phyloP scores from a whole-genome alignment of 352 stramenopile genomes.

The Pythium chondricola region DNA sequence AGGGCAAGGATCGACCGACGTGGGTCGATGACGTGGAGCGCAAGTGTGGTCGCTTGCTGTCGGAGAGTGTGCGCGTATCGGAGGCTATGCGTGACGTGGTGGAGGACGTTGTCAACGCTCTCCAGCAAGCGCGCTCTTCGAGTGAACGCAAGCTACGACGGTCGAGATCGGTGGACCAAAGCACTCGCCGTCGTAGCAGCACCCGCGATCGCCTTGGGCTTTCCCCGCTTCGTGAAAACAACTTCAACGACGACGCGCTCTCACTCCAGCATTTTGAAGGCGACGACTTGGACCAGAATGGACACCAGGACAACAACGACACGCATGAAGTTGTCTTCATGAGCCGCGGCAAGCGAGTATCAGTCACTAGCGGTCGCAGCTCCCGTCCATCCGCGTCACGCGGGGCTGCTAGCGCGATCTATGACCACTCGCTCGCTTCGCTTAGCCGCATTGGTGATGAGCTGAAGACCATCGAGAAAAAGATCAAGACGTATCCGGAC shows the following conservation, averaged over 20 bases:
- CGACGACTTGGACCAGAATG: slow-evolving; percentile 2
- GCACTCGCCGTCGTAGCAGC: slow-evolving; percentile 15
- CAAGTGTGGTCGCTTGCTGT: slow-evolving; percentile 43
- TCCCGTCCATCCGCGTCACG: slow-evolving; percentile 21
- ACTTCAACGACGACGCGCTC: slow-evolving; percentile 13
- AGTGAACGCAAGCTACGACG: slow-evolving; percentile 28
- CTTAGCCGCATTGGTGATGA: slow-evolving; percentile 54
- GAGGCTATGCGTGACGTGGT: slow-evolving; percentile 47
- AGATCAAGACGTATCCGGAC: slow-evolving; percentile 41
- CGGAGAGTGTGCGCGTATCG: slow-evolving; percentile 47
- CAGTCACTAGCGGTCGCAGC: slow-evolving; percentile 14
- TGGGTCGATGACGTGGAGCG: slow-evolving; percentile 59
- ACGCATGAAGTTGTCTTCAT: slow-evolving; percentile 23
- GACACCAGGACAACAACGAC: slow-evolving; percentile 1
- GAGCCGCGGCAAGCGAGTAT: slow-evolving; percentile 26
- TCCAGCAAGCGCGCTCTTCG: slow-evolving; percentile 39
- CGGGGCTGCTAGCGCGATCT: slow-evolving; percentile 25
- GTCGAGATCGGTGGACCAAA: slow-evolving; percentile 16
- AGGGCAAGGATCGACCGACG: slow-evolving; percentile 26
- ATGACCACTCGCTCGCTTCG: slow-evolving; percentile 43
- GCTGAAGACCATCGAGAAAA: slow-evolving; percentile 64
- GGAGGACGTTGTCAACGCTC: slow-evolving; percentile 31
- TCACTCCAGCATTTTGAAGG: slow-evolving; percentile 19
- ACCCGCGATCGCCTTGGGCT: slow-evolving; percentile 4
- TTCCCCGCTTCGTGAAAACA: slow-evolving; percentile 13